Base-by-base conservation (phyloP, 768 basidiomycete species). In the Podaxis sp. region DNA sequence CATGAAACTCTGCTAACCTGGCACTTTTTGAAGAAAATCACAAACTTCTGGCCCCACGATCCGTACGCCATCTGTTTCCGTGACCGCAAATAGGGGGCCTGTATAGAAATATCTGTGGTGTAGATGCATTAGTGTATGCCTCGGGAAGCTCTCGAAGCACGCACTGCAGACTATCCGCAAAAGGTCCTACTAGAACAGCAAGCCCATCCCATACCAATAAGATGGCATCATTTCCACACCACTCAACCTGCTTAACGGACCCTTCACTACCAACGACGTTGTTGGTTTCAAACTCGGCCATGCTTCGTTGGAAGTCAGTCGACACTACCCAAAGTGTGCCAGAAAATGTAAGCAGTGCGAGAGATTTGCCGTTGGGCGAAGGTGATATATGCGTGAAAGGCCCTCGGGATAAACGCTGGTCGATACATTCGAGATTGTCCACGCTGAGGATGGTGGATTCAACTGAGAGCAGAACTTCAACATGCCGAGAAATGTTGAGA, bases 141-240 rank as follows among this genome's bases (percentile, higher is more conserved):
- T 17, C 8, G 37, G 15, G 22, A 49, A 28, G 22, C 26, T 5
- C 37, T 37, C 37, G n/a, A 26, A 17, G 4, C 44, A 75, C 91
- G 66, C 73, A 96, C 95, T 86, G 85, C 24, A 98, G 77, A 0
- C 86, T 88, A 68, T 96, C 93, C 2, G 95, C 95, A 60, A 87
- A 91, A 13, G 97, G 97, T 4, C 96, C 95, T n/a, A 97, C 93
- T 33, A 99, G 79, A 2, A 95, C 77, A 0, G 87, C 90, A 33
- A 89, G 75, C 20, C 82, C 77, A 48, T 87, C 84, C 93, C 95
- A 98, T 20, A 88, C 89, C 17, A 97, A 82, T 2, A 95, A 80
- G 50, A 99, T 90, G 0, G 95, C 94, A 74, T 99, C 96, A 70
- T 95, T 94, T 1, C 96, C 96, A 72, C 95, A 98, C 97, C 97